Evolutionary conservation across 108 stramenopile species (phyloP).

Genomic region (Nitzschia sp.): DNA sequence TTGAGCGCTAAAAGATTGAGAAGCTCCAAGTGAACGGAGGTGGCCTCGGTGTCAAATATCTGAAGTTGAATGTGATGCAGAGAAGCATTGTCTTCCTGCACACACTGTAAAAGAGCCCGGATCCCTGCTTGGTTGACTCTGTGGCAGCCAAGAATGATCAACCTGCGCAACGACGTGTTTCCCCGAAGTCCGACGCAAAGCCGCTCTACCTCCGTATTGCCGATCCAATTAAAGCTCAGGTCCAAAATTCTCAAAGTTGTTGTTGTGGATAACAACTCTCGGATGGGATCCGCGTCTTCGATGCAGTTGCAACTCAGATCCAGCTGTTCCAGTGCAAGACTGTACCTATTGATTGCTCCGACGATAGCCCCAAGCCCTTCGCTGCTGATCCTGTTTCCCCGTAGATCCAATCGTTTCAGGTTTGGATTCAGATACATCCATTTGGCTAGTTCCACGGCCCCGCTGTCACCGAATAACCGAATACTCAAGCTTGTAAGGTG

Average conservation of each 20-base stretch:
- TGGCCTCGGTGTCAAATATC: not conserved
- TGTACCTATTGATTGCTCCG: not conserved
- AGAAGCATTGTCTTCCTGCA: slow-evolving; percentile 19
- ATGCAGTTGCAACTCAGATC: slow-evolving; percentile 41
- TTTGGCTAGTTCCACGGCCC: slow-evolving; percentile 30
- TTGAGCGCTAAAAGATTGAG: slow-evolving; percentile 18
- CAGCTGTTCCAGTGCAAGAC: slow-evolving; percentile 5
- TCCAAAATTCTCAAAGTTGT: slow-evolving; percentile 11
- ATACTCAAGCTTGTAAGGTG: slow-evolving; percentile 25
- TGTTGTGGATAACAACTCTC: not conserved
- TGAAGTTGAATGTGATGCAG: slow-evolving; percentile 12
- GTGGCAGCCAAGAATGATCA: slow-evolving; percentile 29
- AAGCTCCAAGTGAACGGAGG: not conserved
- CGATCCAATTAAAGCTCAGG: slow-evolving; percentile 34
- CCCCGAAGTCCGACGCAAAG: not conserved
- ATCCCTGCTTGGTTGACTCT: slow-evolving; percentile 17
- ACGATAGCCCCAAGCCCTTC: slow-evolving; percentile 19
- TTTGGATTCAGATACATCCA: slow-evolving; percentile 28
- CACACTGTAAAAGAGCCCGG: slow-evolving; percentile 6
- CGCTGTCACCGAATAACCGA: slow-evolving; percentile 32
- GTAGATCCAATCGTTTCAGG: slow-evolving; percentile 21
- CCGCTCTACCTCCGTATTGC: slow-evolving; percentile 16
- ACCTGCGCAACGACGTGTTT: slow-evolving; percentile 10
- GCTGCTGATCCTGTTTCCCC: slow-evolving; percentile 27
- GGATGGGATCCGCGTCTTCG: not conserved